These are phyloP conservation scores for Avena sativa DNA, from an alignment of 176 grass and related monocot species.

Conservation along the genomic window DNA sequence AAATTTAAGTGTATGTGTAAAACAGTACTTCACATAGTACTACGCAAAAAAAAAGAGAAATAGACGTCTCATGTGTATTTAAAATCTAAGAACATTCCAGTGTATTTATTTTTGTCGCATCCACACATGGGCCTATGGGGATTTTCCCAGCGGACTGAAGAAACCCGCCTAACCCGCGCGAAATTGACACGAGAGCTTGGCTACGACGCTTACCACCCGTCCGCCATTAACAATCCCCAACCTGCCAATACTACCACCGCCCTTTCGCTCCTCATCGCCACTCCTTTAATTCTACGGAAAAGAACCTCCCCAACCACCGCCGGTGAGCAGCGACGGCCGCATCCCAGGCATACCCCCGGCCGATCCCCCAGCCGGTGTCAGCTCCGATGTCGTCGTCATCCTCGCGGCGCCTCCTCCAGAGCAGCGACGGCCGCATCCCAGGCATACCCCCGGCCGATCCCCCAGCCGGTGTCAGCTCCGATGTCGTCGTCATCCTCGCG, in stretches of 20 bases:
- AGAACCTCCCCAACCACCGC: constrained; percentile 15
- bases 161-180: not conserved
- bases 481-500: constrained; percentile 69
- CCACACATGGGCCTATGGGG: not conserved
- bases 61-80: not conserved
- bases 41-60: not conserved
- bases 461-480: constrained; percentile 47
- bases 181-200: constrained; percentile 28
- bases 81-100: not conserved
- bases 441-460: constrained; percentile 56
- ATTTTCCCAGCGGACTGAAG: not conserved
- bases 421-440: constrained; percentile 34
- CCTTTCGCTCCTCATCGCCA: constrained; percentile 32
- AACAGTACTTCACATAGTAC: too few species aligned
- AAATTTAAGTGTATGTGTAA: not conserved
- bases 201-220: constrained; percentile 4
- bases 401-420: constrained; percentile 66
- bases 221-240: constrained; percentile 52
- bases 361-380: constrained; percentile 50
- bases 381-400: constrained; percentile 64
- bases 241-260: constrained; percentile 9
- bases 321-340: constrained; percentile 29
- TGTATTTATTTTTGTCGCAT: not conserved
- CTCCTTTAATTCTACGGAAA: constrained; percentile 32
- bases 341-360: constrained; percentile 51